Evolutionary conservation across 768 basidiomycete species (phyloP).

Genomic region (Cystofilobasidium capitatum): DNA sequence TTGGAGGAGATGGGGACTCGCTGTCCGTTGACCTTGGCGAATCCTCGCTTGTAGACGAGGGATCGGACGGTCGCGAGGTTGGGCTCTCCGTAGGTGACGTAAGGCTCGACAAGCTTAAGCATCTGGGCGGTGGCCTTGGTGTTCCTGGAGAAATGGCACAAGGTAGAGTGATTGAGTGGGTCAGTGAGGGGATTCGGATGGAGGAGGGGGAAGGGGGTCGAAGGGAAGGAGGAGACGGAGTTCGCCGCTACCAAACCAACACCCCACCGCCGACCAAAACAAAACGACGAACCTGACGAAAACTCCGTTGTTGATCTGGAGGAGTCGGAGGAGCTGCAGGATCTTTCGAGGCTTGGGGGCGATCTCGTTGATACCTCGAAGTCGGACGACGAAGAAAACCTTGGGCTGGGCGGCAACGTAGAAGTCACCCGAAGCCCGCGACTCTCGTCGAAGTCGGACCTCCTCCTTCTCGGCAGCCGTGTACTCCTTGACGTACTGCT

Average conservation of each 20-base stretch:
- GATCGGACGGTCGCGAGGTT: slow-evolving; percentile 95
- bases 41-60: slow-evolving; percentile 98
- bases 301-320: slow-evolving; percentile 99
- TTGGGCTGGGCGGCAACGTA: slow-evolving; percentile 95
- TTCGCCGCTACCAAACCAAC: slow-evolving; percentile 37
- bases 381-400: slow-evolving; percentile 94
- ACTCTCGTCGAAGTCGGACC: slow-evolving; percentile 85
- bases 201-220: too few relatives aligned
- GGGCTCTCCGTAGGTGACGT: slow-evolving; percentile 94
- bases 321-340: slow-evolving; percentile 90
- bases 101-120: slow-evolving; percentile 70
- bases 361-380: slow-evolving; percentile 99
- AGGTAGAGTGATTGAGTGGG: not conserved
- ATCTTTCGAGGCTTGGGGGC: slow-evolving; percentile 99
- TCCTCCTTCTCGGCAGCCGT: slow-evolving; percentile 85
- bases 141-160: not conserved
- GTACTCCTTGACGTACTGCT: slow-evolving; percentile 97
- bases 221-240: not conserved
- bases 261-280: too few relatives aligned
- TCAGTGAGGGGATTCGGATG: too few relatives aligned
- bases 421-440: slow-evolving; percentile 85
- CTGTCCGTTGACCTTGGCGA: slow-evolving; percentile 96
- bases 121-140: slow-evolving; percentile 85
- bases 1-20: slow-evolving; percentile 93
- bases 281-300: slow-evolving; percentile 98